Evolutionary conservation across 2,329 filamentous ascomycete genomes (phyloP).

Genomic region (Acephala macrosclerotiorum): DNA sequence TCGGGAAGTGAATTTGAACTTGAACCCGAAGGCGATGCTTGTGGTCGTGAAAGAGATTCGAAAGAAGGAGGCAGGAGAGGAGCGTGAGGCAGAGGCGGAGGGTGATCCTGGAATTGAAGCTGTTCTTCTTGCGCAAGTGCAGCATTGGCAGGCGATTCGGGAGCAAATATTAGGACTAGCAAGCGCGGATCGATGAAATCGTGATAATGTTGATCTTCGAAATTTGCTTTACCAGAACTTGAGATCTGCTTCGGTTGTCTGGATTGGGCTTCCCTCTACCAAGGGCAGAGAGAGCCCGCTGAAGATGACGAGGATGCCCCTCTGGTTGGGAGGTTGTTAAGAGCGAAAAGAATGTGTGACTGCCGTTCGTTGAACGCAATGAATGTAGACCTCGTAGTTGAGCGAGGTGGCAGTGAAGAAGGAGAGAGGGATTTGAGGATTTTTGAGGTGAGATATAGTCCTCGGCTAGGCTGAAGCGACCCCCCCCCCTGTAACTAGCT

Average conservation of each 20-base stretch:
- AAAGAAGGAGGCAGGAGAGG: not conserved
- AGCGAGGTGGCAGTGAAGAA: conserved; percentile 5
- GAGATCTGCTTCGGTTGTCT: conserved; percentile 7
- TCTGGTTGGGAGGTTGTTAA: not conserved
- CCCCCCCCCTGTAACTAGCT: not conserved
- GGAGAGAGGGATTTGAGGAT: not conserved
- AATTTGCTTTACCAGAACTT: conserved; percentile 3
- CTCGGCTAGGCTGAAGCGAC: not conserved
- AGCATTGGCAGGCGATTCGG: not conserved
- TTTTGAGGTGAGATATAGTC: not conserved
- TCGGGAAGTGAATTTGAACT: not conserved
- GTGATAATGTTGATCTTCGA: conserved; percentile 8
- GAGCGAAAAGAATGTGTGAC: conserved; percentile 10
- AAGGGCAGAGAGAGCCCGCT: conserved; percentile 12
- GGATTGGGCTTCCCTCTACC: conserved; percentile 2
- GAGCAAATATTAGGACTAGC: not conserved
- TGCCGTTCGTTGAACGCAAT: not conserved
- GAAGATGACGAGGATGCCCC: conserved; percentile 4
- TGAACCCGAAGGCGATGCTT: not conserved
- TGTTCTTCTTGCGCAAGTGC: conserved; percentile 4
- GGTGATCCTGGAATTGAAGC: conserved; percentile 4
- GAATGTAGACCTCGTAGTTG: not conserved
- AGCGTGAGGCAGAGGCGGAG: not conserved
- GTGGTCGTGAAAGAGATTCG: too few relatives aligned
- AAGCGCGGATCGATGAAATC: conserved; percentile 8